Conservation (phyloP, 306 rosid species). For the Lathyrus tuberosus region DNA sequence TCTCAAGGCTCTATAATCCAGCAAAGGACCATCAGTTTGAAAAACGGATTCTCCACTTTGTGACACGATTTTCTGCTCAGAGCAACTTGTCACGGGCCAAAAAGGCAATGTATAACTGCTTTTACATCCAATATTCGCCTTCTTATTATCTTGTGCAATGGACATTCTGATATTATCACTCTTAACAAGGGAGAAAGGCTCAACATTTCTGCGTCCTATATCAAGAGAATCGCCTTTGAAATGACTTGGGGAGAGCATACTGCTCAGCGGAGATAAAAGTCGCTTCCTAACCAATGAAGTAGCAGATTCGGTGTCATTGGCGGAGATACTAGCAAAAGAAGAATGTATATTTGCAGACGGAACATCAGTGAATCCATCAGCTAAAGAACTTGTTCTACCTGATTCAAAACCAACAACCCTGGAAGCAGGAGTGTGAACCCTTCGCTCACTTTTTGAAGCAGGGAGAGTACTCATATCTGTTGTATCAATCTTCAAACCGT, state of each 20-base stretch:
- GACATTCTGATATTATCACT: constrained; percentile 44
- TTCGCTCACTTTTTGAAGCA: constrained; percentile 53
- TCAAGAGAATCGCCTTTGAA: constrained; percentile 73
- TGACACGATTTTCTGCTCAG: constrained; percentile 48
- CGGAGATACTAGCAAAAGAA: constrained; percentile 35
- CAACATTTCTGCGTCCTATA: constrained; percentile 57
- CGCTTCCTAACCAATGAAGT: constrained; percentile 81
- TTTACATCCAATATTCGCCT: constrained; percentile 81
- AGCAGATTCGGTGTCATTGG: constrained; percentile 52
- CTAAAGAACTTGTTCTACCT: constrained; percentile 50
- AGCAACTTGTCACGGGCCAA: constrained; percentile 58
- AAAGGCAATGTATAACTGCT: constrained; percentile 46
- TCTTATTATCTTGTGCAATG: constrained; percentile 70
- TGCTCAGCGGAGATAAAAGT: constrained; percentile 76
- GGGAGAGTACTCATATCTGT: constrained; percentile 47
- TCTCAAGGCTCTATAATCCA: constrained; percentile 42
- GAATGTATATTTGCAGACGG: constrained; percentile 45
- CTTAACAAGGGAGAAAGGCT: constrained; percentile 37
- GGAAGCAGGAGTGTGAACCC: constrained; percentile 70
- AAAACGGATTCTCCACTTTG: constrained; percentile 41
- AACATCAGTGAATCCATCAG: constrained; percentile 47
- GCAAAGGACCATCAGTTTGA: constrained; percentile 63
- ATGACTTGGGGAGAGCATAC: constrained; percentile 72
- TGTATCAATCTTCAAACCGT: constrained; percentile 60
- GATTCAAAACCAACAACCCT: constrained; percentile 91